Base-by-base conservation (phyloP, 495 filamentous ascomycete species). In the Margaritispora aquatica region DNA sequence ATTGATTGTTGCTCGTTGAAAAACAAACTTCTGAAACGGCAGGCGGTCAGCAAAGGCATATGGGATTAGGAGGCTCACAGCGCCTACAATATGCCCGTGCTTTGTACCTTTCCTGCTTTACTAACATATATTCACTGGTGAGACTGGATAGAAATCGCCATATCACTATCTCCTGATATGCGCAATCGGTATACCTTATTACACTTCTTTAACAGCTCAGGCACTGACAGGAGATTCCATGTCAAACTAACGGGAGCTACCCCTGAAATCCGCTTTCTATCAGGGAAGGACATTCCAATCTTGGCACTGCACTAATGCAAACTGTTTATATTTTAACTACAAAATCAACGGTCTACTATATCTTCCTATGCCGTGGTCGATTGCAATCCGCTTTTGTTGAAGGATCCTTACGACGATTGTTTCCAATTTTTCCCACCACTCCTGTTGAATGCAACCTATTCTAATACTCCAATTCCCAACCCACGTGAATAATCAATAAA, bases 401-500 rank as follows among this genome's bases (percentile, higher is more conserved):
- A 67, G 51, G 51, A 60, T 27, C 19, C 36, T 34, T 36, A 19
- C n/a, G n/a, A n/a, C n/a, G n/a, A 11, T 36, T 58, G 56, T 54
- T 54, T 21, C 38, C 11, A 44, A 44, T 15, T n/a, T 8, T 17
- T 8, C 61, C 38, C 57, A 46, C 20, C 46, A 51, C 65, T 59
- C 55, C 55, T 50, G 65, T 67, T 67, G 65, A 67, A 67, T 67
- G 62, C 65, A 49, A 50, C 10, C 31, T 26, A 17, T 29, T 41
- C 11, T 48, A 9, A 34, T 36, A 26, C 58, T n/a, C n/a, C 41
- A 13, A 31, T 58, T 52, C 51, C 36, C 11, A 27, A 13, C n/a
- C 15, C 20, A 15, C 52, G 38, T 19, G 7, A 52, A 10, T 2
- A 46, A 31, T 80, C 81, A 97, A 72, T 96, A 97, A 51, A 97